phyloP scores from a whole-genome alignment of 768 basidiomycete genomes.

The Mycena metata region DNA sequence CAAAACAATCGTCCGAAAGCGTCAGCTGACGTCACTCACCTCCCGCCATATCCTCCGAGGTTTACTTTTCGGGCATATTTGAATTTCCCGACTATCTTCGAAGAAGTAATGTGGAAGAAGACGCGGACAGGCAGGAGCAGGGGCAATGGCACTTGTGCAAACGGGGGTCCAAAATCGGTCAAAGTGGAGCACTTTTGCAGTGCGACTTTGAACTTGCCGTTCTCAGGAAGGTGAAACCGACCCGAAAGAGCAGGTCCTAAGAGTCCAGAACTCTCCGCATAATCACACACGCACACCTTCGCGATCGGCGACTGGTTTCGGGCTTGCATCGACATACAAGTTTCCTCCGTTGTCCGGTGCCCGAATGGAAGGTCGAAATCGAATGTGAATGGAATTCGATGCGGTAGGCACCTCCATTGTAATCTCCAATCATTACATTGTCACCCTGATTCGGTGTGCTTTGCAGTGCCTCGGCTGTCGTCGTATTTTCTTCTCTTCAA shows the following conservation, averaged over 20 bases:
- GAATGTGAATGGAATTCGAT: neutral
- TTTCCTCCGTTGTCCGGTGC: slow-evolving; percentile 30
- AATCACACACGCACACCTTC: too few relatives aligned
- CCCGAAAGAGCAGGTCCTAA: slow-evolving; percentile 9
- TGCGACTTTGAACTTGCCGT: slow-evolving; percentile 29
- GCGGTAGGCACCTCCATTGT: slow-evolving; percentile 35
- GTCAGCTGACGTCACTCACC: slow-evolving; percentile 25
- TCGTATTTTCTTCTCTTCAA: neutral
- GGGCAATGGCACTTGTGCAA: slow-evolving; percentile 2
- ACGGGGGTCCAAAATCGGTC: slow-evolving; percentile 5
- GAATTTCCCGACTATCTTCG: too few relatives aligned
- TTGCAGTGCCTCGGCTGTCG: too few relatives aligned
- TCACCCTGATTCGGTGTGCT: slow-evolving; percentile 19
- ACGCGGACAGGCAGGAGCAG: too few relatives aligned
- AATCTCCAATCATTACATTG: slow-evolving; percentile 36
- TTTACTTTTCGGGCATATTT: slow-evolving; percentile 22
- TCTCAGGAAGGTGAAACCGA: slow-evolving; percentile 35
- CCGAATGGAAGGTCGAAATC: too few relatives aligned
- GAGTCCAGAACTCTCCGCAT: too few relatives aligned
- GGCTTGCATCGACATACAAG: too few relatives aligned
- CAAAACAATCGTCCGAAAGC: slow-evolving; percentile 23
- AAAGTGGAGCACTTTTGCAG: slow-evolving; percentile 5
- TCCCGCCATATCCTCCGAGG: slow-evolving; percentile 19
- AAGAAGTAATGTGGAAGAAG: too few relatives aligned
- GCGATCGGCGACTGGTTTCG: too few relatives aligned